Base-by-base conservation (phyloP, 2,329 filamentous ascomycete species). In the Cercospora sojina region DNA sequence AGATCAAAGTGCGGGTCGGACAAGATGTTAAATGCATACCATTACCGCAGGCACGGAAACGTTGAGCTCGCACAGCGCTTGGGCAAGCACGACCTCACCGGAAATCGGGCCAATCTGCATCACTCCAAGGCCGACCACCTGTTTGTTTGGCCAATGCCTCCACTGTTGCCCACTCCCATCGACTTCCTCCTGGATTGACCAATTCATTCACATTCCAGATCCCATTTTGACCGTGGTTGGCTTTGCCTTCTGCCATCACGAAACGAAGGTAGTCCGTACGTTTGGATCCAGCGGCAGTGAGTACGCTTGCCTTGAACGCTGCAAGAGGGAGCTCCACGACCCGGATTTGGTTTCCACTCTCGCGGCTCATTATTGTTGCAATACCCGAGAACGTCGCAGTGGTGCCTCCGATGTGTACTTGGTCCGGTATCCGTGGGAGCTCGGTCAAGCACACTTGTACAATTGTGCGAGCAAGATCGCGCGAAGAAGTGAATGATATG, bases 1-100 rank as follows among this genome's bases (percentile, higher is more conserved):
- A 76, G 12, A 77, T 84, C 32, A 85, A 85, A 73, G 76, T 80
- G n/a, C 81, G 82, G 65, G 78, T 84, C 47, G 83, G 83, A 8
- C 76, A 77, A 64, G 75, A 76, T 53, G 77, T 79, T 6, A 73
- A 66, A 18, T 63, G 64, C 6, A 47, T 75, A n/a, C 68, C 70
- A 6, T 63, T 77, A 35, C 67, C 31, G 51, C 67, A 60, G 38
- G 27, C 57, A 16, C 63, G 64, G 27, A 58, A 64, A 25, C 27
- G 31, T 9, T 64, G 55, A 64, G 32, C 13, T 25, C 13, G 12
- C 23, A 3, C 23, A 27, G 12, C 5, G 20, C 12, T 7, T n/a
- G 12, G 2, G 9, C 23, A 7, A 53, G 25, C 16, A 53, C 23
- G 18, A 8, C 47, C 10, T 53, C 47, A 53, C 29, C 47, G 23